These are phyloP conservation scores for Botrytis porri DNA, from an alignment of 2,329 filamentous ascomycete species.

Conservation along the genomic window DNA sequence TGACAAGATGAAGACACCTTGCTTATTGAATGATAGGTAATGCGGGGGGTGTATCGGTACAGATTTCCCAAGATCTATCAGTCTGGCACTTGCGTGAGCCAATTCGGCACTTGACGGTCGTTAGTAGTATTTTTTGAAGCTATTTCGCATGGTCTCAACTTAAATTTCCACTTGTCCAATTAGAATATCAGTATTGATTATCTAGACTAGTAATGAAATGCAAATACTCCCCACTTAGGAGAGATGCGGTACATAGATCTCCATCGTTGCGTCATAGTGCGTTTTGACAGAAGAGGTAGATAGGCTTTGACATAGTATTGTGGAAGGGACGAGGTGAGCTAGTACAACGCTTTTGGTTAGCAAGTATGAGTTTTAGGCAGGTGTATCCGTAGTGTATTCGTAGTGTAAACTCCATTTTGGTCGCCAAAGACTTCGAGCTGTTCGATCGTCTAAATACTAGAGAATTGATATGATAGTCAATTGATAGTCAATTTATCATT, in stretches of 20 bases:
- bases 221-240: neutral
- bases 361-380: neutral
- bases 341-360: neutral
- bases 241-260: neutral
- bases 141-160: neutral
- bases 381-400: too few species aligned
- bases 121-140: neutral
- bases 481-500: neutral
- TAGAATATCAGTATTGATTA: neutral
- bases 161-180: neutral
- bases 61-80: neutral
- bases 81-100: neutral
- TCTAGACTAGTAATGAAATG: neutral
- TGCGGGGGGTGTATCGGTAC: neutral
- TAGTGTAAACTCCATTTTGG: too few species aligned
- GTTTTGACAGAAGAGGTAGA: neutral
- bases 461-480: neutral
- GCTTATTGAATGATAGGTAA: neutral
- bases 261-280: neutral
- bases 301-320: neutral
- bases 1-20: neutral
- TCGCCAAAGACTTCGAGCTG: fast-evolving
- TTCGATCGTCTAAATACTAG: neutral
- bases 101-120: neutral
- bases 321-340: neutral